Base-by-base conservation (phyloP, 2,329 filamentous ascomycete species). In the Epicoccum nigrum region DNA sequence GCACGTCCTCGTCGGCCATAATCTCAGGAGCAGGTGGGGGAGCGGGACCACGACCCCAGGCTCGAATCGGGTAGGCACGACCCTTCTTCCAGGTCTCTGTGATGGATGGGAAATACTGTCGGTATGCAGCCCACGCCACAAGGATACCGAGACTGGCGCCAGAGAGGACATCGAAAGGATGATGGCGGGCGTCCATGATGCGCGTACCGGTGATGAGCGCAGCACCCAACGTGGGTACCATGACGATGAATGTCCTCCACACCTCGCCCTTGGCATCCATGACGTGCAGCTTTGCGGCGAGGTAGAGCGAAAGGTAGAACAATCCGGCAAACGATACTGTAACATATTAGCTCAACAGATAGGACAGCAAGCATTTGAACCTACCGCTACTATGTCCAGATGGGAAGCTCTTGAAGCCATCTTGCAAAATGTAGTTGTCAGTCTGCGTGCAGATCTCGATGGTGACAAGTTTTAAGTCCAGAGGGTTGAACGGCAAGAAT, bases 111-210 rank as follows among this genome's bases (percentile, higher is more conserved):
- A 84, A 85, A 63, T 85, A 85, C 64, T 85, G 82, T 37, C 81
- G 76, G 59, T 85, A 85, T 1, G 81, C 72, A 23, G 76, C 72
- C 70, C 75, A 82, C 7, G 80, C 81, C 31, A 79, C 79, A 25
- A 79, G 58, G 15, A 83, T 74, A 4, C 83, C 83, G 2, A 85
- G 70, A 8, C 80, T 56, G 1, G 78, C 80, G 7, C 83, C 83
- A 11, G 78, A 79, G 32, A 85, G 75, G 23, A 85, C 83, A 57
- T 85, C 83, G 64, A 85, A 85, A 0, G 82, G 81, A 59, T 85
- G 83, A 51, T 85, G 83, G 13, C 83, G 77, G 17, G 82, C 82
- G 59, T 85, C 83, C 82, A 85, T 85, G 49, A 85, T 85, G 35
- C 83, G 79, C 12, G 79, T 80, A 30, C 81, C 79, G 5, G 82